Percentiles rank a stretch among this genome's conserved stretches.
phyloP scores from a whole-genome alignment of 2,329 filamentous ascomycete genomes.

The Phialocephala subalpina region DNA sequence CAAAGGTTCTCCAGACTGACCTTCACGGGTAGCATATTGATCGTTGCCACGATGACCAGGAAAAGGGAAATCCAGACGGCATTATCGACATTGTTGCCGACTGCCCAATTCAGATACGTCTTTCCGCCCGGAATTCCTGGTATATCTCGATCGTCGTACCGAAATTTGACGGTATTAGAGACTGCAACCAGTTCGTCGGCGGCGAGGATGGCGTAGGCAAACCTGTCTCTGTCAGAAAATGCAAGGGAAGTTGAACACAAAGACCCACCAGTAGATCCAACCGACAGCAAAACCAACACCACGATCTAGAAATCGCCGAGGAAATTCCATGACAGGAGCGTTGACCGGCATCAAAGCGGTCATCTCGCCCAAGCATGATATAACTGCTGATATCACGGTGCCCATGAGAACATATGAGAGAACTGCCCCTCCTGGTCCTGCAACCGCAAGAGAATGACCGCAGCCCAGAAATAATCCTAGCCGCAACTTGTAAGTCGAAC shows the following conservation, averaged over 20 bases:
- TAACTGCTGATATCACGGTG: conserved; percentile 51
- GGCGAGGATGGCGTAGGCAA: conserved; percentile 48
- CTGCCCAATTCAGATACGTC: conserved; percentile 45
- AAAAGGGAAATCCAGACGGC: conserved; percentile 50
- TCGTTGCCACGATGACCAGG: conserved; percentile 44
- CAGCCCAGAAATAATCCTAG: conserved; percentile 50
- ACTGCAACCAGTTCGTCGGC: conserved; percentile 49
- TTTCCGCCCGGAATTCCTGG: conserved; percentile 31
- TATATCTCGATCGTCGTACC: conserved; percentile 44
- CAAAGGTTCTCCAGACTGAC: conserved; percentile 32
- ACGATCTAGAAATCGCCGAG: conserved; percentile 47
- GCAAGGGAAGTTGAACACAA: neutral
- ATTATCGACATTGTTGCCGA: conserved; percentile 46
- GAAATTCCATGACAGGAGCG: conserved; percentile 50
- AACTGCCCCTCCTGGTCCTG: conserved; percentile 50
- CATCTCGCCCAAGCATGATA: conserved; percentile 52
- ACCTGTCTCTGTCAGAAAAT: conserved; percentile 40
- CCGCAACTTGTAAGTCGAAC: conserved; percentile 8
- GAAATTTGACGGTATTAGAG: conserved; percentile 47
- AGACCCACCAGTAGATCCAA: conserved; percentile 48
- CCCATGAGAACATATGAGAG: conserved; percentile 52
- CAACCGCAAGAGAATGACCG: conserved; percentile 49
- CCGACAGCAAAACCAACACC: conserved; percentile 50
- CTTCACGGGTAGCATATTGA: conserved; percentile 49
- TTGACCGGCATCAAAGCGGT: conserved; percentile 51